These are phyloP conservation scores for Excoecaria cochinchinensis DNA, from an alignment of 345 rosid genomes.

Conservation along the genomic window DNA sequence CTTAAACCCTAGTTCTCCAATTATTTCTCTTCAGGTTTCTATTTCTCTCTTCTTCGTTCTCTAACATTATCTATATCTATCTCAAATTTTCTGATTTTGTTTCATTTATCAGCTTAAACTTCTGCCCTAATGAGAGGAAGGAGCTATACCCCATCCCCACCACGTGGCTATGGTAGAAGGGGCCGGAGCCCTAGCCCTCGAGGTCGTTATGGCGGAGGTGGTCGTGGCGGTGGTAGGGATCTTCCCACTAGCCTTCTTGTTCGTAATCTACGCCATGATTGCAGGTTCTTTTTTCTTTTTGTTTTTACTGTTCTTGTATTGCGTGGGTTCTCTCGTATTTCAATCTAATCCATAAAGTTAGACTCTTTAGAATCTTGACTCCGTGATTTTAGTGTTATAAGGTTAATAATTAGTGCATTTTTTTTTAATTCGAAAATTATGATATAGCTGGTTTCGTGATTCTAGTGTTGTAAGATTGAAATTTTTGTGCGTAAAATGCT, in stretches of 20 bases:
- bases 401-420: no score
- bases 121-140: constrained; percentile 69
- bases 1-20: not conserved
- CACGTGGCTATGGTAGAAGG: constrained; percentile 64
- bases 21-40: constrained; percentile 8
- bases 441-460: no score
- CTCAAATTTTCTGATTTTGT: not conserved
- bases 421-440: no score
- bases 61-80: not conserved
- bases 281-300: constrained; percentile 47
- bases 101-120: not conserved
- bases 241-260: constrained; percentile 86
- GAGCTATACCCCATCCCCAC: constrained; percentile 91
- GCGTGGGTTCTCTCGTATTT: not conserved
- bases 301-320: not conserved
- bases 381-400: no score
- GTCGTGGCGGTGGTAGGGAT: constrained; percentile 50
- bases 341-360: no score
- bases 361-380: no score
- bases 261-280: constrained; percentile 78
- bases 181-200: constrained; percentile 71
- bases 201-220: constrained; percentile 45
- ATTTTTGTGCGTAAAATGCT: no score
- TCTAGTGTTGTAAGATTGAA: no score
- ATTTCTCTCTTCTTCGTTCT: not conserved